These are phyloP conservation scores for Ceratocystis lukuohia DNA, from an alignment of 2,329 filamentous ascomycete genomes.

Conservation along the genomic window DNA sequence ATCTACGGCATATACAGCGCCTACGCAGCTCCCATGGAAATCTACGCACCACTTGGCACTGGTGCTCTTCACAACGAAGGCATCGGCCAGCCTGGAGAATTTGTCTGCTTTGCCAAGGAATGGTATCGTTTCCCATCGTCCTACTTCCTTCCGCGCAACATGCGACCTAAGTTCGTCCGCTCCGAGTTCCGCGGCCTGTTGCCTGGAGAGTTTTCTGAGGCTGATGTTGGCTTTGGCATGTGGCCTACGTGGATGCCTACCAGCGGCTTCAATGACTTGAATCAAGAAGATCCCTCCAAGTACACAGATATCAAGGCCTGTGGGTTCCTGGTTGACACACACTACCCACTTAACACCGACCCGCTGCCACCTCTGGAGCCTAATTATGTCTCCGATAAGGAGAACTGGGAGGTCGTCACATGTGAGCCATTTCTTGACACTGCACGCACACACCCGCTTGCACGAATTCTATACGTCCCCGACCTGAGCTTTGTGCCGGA, in stretches of 20 bases:
- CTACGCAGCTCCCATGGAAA: constrained; percentile 65
- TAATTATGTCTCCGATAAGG: constrained; percentile 58
- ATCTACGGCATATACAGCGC: constrained; percentile 64
- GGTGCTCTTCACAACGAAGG: constrained; percentile 34
- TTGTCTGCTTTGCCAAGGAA: constrained; percentile 84
- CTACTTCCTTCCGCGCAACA: constrained; percentile 72
- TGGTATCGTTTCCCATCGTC: constrained; percentile 97
- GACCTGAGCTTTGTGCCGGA: constrained; percentile 55
- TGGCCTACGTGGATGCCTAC: constrained; percentile 72
- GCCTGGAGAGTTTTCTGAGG: constrained; percentile 79
- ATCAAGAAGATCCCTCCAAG: constrained; percentile 75
- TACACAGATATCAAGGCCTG: constrained; percentile 68
- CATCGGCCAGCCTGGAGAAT: constrained; percentile 47
- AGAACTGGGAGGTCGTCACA: constrained; percentile 64
- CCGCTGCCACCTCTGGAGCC: constrained; percentile 44
- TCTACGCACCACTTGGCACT: constrained; percentile 56
- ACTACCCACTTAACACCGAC: constrained; percentile 47
- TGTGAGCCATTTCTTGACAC: constrained; percentile 75
- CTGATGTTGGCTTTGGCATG: constrained; percentile 52
- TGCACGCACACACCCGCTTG: constrained; percentile 56
- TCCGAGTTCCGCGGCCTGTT: constrained; percentile 82
- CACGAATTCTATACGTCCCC: constrained; percentile 72
- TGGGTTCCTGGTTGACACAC: constrained; percentile 76
- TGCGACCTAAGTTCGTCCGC: constrained; percentile 77
- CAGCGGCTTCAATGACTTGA: constrained; percentile 79